Base-by-base conservation (phyloP, 2,329 filamentous ascomycete species). In the Xylariaceae sp. region DNA sequence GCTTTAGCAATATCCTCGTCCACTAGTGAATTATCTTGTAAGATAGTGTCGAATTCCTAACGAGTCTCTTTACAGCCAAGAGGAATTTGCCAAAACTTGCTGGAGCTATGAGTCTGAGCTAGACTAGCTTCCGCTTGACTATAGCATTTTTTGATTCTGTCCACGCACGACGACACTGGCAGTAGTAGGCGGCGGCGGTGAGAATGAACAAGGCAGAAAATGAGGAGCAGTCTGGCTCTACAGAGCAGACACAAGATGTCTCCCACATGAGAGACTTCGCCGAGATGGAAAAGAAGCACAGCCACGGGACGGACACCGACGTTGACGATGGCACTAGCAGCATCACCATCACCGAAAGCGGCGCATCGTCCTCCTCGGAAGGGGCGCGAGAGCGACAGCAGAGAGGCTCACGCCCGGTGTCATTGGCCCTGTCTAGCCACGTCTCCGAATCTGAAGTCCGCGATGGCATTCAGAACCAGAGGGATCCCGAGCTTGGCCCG, bases 401-500 rank as follows among this genome's bases (percentile, higher is more conserved):
- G n/a, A 26, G 28, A 14, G 21, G 28, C 48, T 52, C 52, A 19
- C 39, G 12, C 21, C 60, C 21, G 11, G 40, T 4, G 5, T 64
- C 61, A 9, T 51, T 50, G 12, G 23, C 58, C 16, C 57, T 75
- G 3, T 72, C 74, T 3, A 67, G 70, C 45, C 73, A 70, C 24
- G 66, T 76, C 6, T 63, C 61, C 8, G 61, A 61, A 41, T 75
- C 75, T 1, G 75, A 78, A 47, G 69, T 76, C 6, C 69, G 73
- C 24, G 76, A 78, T 60, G 76, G 74, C 28, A 74, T 78, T 53
- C 66, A 67, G 44, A 75, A 71, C 37, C 69, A 71, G 34, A 66
- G 73, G 5, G 76, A 76, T 34, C 61, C 69, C 4, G 74, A 78
- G 57, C 62, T 75, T 5, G 73, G 68, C 44, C 66, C 53, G 19